phyloP scores from a whole-genome alignment of 2,329 filamentous ascomycete species.

The Fusarium ambrosium region DNA sequence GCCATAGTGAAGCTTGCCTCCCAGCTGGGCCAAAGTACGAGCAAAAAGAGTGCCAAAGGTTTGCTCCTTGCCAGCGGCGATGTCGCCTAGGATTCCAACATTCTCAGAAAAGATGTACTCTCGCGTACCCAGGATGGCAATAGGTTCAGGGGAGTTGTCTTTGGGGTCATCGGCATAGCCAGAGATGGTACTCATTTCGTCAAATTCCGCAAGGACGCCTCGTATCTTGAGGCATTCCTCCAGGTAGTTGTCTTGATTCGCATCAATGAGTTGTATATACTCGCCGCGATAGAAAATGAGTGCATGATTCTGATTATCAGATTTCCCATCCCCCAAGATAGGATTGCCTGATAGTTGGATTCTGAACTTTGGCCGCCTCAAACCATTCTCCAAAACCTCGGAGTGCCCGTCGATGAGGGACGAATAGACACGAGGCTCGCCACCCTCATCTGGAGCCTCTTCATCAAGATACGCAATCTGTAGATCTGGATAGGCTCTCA shows the following conservation, averaged over 20 bases:
- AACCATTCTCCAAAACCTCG: not conserved
- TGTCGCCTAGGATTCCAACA: not conserved
- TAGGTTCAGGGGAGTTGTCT: not conserved
- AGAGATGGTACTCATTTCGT: not conserved
- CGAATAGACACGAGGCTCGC: not conserved
- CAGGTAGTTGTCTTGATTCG: slow-evolving; percentile 1
- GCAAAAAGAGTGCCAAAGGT: slow-evolving; percentile 7
- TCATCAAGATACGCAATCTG: slow-evolving; percentile 8
- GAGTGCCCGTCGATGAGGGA: not conserved
- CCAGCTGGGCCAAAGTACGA: not conserved
- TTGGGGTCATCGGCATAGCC: not conserved
- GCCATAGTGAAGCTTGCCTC: slow-evolving; percentile 2
- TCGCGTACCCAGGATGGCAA: not conserved
- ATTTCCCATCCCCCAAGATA: not conserved
- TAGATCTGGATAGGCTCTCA: not conserved
- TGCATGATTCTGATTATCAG: slow-evolving; percentile 1
- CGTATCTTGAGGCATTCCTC: slow-evolving; percentile 2
- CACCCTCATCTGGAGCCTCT: not conserved
- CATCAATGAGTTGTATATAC: slow-evolving; percentile 5
- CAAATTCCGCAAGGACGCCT: not conserved
- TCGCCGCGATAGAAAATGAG: slow-evolving; percentile 3
- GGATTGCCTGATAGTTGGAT: not conserved
- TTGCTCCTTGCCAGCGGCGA: not conserved
- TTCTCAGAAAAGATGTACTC: slow-evolving; percentile 4
- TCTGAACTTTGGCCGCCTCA: not conserved